Conservation (phyloP, 1,139 yeast species). For the Hansenula lynferdii region DNA sequence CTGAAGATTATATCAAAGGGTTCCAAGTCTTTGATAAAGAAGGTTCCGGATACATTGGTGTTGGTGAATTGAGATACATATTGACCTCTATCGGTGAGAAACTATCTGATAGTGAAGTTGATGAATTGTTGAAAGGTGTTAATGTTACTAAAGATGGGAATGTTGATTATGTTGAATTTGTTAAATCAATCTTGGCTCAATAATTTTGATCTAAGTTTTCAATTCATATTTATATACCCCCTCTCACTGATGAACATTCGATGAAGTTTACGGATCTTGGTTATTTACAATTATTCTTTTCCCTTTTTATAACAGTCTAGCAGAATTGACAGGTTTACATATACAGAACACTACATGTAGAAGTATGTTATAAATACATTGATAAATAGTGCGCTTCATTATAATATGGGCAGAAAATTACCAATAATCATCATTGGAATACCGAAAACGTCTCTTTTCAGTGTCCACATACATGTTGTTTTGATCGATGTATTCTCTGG, state of each 20-base stretch:
- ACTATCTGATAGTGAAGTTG: conserved; percentile 85
- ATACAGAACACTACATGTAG: too few relatives aligned
- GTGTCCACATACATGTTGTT: conserved; percentile 78
- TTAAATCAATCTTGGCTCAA: conserved; percentile 89
- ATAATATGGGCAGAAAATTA: conserved; percentile 73
- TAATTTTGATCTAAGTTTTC: conserved; percentile 21
- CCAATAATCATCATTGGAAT: conserved; percentile 97
- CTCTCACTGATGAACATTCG: neutral
- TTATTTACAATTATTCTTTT: too few relatives aligned
- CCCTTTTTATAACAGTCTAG: too few relatives aligned
- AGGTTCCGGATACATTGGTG: conserved; percentile 91
- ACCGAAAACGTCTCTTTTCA: conserved; percentile 89
- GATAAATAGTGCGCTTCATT: too few relatives aligned
- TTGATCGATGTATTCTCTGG: conserved; percentile 35
- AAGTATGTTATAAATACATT: too few relatives aligned
- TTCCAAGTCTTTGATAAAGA: conserved; percentile 98
- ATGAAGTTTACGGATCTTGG: too few relatives aligned
- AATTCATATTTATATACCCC: neutral
- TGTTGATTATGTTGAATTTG: conserved; percentile 93
- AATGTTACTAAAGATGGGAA: conserved; percentile 91
- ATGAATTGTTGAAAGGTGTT: conserved; percentile 92
- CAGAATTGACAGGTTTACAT: too few relatives aligned
- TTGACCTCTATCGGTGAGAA: conserved; percentile 93
- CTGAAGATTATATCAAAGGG: conserved; percentile 95
- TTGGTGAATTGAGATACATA: conserved; percentile 93